These are phyloP conservation scores for Raphanus hybrid DNA, from an alignment of 441 rosid species.

Conservation along the genomic window DNA sequence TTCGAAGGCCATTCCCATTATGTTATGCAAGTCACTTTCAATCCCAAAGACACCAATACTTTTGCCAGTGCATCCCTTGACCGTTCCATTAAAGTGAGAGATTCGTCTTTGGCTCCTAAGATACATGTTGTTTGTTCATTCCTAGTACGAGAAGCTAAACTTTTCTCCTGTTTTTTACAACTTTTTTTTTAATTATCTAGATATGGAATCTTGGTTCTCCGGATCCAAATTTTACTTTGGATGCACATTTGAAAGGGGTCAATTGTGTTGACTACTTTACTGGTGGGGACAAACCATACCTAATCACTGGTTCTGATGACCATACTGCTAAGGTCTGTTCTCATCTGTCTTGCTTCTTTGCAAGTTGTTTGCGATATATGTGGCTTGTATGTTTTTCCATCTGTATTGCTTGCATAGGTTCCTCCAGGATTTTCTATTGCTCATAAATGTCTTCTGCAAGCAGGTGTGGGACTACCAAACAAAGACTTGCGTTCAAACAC, in stretches of 20 bases:
- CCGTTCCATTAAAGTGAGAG: slow-evolving; percentile 6
- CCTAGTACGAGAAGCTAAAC: background rate
- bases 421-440: slow-evolving; percentile 26
- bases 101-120: background rate
- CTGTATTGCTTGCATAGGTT: slow-evolving; percentile 1
- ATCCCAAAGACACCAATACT: slow-evolving; percentile 75
- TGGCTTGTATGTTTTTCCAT: slow-evolving; percentile 24
- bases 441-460: slow-evolving; percentile 30
- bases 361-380: slow-evolving; percentile 16
- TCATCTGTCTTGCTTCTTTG: slow-evolving; percentile 19
- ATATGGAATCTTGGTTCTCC: slow-evolving; percentile 78
- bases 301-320: slow-evolving; percentile 87
- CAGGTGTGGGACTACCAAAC: slow-evolving; percentile 94
- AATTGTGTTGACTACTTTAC: slow-evolving; percentile 67
- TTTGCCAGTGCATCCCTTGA: slow-evolving; percentile 56
- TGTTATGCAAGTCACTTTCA: slow-evolving; percentile 89
- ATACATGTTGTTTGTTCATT: background rate
- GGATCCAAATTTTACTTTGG: slow-evolving; percentile 59
- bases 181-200: slow-evolving; percentile 36
- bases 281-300: slow-evolving; percentile 53
- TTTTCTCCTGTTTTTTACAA: background rate
- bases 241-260: slow-evolving; percentile 73
- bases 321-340: slow-evolving; percentile 68
- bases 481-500: slow-evolving; percentile 76
- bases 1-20: slow-evolving; percentile 92